Evolutionary conservation across 495 filamentous ascomycete species (phyloP).

Genomic region (Acidiella bohemica): DNA sequence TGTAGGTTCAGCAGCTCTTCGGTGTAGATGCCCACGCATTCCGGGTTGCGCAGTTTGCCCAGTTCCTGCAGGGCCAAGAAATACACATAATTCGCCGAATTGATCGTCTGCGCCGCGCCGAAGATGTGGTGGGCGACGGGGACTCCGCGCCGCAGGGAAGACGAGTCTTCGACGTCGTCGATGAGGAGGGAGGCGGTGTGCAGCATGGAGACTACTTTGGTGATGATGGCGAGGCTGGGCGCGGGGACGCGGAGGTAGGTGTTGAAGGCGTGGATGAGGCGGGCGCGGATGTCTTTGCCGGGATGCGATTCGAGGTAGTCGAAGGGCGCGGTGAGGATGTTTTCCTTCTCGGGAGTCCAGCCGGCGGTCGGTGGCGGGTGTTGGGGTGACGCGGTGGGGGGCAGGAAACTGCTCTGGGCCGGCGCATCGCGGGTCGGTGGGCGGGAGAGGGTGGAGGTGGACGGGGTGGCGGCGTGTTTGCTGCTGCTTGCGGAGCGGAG

Average conservation of each 20-base stretch:
- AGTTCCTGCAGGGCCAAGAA: constrained; percentile 70
- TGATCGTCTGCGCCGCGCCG: constrained; percentile 91
- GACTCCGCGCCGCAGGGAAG: constrained; percentile 67
- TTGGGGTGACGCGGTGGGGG: too few species aligned
- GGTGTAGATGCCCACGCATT: constrained; percentile 61
- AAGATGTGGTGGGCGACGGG: constrained; percentile 94
- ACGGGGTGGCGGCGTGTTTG: not conserved
- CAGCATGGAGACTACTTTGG: constrained; percentile 78
- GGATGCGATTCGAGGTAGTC: constrained; percentile 77
- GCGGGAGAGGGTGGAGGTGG: not conserved
- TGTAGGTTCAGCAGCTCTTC: constrained; percentile 90
- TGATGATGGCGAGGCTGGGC: constrained; percentile 67
- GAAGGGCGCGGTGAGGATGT: constrained; percentile 70
- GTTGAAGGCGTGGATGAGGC: constrained; percentile 83
- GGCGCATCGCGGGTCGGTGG: too few species aligned
- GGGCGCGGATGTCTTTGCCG: constrained; percentile 80
- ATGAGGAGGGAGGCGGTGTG: constrained; percentile 88
- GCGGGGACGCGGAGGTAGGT: constrained; percentile 73
- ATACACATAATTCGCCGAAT: constrained; percentile 94
- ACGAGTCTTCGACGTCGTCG: constrained; percentile 63
- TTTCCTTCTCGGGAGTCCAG: constrained; percentile 32
- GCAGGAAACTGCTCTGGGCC: too few species aligned
- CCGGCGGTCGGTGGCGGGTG: too few species aligned
- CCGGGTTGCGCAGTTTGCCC: constrained; percentile 57
- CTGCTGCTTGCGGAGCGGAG: not conserved